A percentile compares a stretch with the other conserved stretches of the same genome.
These are phyloP conservation scores for Dryadomyces sulphureus DNA, from an alignment of 2,329 filamentous ascomycete genomes.

Conservation along the genomic window DNA sequence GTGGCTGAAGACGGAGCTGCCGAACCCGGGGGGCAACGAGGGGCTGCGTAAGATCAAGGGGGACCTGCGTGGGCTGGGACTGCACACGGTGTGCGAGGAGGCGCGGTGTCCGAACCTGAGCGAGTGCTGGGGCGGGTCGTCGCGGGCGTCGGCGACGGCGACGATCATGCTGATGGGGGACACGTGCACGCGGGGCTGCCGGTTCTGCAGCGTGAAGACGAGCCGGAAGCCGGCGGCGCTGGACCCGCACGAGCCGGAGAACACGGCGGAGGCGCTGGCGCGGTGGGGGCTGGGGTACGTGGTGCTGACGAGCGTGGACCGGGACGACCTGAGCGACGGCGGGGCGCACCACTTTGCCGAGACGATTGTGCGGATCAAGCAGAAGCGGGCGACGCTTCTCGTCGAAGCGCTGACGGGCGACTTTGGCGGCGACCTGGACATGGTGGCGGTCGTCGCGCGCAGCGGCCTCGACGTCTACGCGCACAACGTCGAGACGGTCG, in stretches of 20 bases:
- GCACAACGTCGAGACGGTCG: constrained; percentile 93
- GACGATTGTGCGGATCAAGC: constrained; percentile 88
- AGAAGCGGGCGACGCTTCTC: constrained; percentile 59
- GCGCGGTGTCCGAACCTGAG: constrained; percentile 94
- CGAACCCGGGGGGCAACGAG: constrained; percentile 45
- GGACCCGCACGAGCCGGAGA: constrained; percentile 91
- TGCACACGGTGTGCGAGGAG: constrained; percentile 97
- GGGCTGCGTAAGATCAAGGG: constrained; percentile 94
- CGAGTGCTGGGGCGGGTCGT: constrained; percentile 89
- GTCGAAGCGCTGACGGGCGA: constrained; percentile 83
- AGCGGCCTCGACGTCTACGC: constrained; percentile 93
- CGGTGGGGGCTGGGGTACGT: constrained; percentile 95
- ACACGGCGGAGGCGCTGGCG: constrained; percentile 83
- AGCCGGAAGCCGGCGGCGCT: constrained; percentile 59
- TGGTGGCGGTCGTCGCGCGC: constrained; percentile 70
- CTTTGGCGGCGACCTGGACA: constrained; percentile 70
- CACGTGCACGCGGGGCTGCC: constrained; percentile 88
- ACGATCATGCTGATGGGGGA: constrained; percentile 99
- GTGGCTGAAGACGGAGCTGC: constrained; percentile 95
- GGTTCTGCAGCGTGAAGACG: constrained; percentile 96
- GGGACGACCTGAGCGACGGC: constrained; percentile 81
- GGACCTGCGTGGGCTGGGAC: constrained; percentile 72
- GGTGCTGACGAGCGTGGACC: constrained; percentile 83
- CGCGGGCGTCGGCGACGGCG: constrained; percentile 81
- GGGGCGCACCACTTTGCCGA: constrained; percentile 84